Evolutionary conservation across 75 land plant species (phyloP).

Genomic region (Picea glauca): DNA sequence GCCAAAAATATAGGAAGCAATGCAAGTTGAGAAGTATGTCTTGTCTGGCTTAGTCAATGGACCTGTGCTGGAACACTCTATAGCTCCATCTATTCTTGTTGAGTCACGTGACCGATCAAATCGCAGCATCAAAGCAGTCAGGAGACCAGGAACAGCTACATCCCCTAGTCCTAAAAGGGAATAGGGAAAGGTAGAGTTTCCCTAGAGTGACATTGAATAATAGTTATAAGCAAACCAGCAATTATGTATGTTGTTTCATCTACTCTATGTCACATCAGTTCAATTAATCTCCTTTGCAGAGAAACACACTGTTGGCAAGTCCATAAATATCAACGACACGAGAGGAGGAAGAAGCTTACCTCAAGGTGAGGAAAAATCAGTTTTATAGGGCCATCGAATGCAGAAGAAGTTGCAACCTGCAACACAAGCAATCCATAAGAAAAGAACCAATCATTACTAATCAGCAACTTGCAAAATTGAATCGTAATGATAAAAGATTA

Average conservation of each 20-base stretch:
- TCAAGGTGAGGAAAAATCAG: slow-evolving; percentile 36
- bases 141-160: slow-evolving; percentile 43
- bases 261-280: neutral
- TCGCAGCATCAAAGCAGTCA: slow-evolving; percentile 44
- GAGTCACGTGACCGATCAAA: slow-evolving; percentile 32
- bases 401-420: slow-evolving; percentile 55
- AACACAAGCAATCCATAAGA: slow-evolving; percentile 4
- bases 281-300: neutral
- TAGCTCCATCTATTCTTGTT: slow-evolving; percentile 6
- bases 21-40: slow-evolving; percentile 40
- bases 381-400: slow-evolving; percentile 54
- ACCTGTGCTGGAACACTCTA: neutral
- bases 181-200: slow-evolving; percentile 25
- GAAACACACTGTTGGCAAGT: neutral
- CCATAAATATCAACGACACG: neutral
- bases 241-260: neutral
- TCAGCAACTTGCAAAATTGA: neutral
- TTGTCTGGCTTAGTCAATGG: slow-evolving; percentile 19
- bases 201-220: slow-evolving; percentile 17
- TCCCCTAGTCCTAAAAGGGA: slow-evolving; percentile 47
- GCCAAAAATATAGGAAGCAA: slow-evolving; percentile 42
- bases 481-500: neutral
- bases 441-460: neutral
- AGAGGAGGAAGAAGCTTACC: slow-evolving; percentile 12
- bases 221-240: neutral